These are phyloP conservation scores for Salix caprea DNA, from an alignment of 345 rosid genomes.

Conservation along the genomic window DNA sequence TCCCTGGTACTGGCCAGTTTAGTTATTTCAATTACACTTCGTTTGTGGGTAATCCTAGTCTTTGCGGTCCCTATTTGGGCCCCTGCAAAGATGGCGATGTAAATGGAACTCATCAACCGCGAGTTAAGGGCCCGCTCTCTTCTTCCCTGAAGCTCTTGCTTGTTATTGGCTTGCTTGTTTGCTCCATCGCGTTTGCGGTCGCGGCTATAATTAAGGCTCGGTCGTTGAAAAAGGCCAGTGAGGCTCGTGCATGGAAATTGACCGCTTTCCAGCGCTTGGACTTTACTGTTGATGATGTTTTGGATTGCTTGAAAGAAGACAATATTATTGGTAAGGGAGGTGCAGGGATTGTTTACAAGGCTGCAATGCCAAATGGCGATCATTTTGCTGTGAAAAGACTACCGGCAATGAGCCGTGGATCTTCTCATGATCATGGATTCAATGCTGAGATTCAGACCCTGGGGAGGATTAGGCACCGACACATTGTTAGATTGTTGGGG, in stretches of 20 bases:
- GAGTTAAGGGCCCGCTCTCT: constrained; percentile 59
- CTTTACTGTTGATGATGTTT: constrained; percentile 74
- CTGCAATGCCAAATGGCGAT: constrained; percentile 70
- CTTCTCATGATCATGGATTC: constrained; percentile 94
- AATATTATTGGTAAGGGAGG: constrained; percentile 93
- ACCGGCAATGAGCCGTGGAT: constrained; percentile 74
- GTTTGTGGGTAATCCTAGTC: constrained; percentile 67
- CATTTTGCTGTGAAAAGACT: constrained; percentile 78
- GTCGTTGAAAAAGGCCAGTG: constrained; percentile 71
- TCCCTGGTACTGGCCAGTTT: constrained; percentile 83
- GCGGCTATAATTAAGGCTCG: constrained; percentile 83
- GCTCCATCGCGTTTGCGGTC: constrained; percentile 77
- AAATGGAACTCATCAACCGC: constrained; percentile 47
- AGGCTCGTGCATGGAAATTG: constrained; percentile 79
- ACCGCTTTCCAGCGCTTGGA: constrained; percentile 97
- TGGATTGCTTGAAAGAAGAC: constrained; percentile 82
- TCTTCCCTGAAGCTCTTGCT: constrained; percentile 79
- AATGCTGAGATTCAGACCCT: constrained; percentile 92
- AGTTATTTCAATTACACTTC: constrained; percentile 92
- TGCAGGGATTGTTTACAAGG: constrained; percentile 88
- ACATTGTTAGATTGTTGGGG: constrained; percentile 75
- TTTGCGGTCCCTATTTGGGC: constrained; percentile 83
- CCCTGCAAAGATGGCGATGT: constrained; percentile 61
- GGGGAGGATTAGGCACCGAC: constrained; percentile 82
- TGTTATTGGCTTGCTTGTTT: constrained; percentile 72